Evolutionary conservation across 116 monocot genomes (phyloP), one percentile per base, ranked within the genome.

Genomic region (Cymodocea nodosa): DNA sequence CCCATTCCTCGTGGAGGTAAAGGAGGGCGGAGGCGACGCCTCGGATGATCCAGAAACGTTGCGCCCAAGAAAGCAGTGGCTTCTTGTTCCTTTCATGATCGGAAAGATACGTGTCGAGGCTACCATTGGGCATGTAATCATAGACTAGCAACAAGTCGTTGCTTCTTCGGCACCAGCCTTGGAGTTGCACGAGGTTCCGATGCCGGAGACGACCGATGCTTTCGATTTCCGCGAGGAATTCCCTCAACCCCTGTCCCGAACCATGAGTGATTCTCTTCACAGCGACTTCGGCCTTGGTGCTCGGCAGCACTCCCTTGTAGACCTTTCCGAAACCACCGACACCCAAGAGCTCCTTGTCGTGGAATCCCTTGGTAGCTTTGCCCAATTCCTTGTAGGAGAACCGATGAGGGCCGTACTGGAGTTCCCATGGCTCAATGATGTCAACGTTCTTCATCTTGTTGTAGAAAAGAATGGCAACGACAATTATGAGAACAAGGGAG

Each of bases 1-100:
- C 89, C 77, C 82, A 89, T 7, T 75, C 82, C 48, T 89, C 82
- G 64, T 89, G 89, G 51, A 86, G 56, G 62, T 86, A 86, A 19
- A 68, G 57, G 4, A 86, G 66, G 5, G 56, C 76, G 0, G 65
- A 60, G 0, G 85, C 82, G 0, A 82, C 79, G 37, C 72, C 82
- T 53, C 67, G 71, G 67, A 79, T 75, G 36, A 75, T 68, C 12
- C 35, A 30, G n/a, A 74, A 62, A 7, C 75, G 60, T 51, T 68
- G 75, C 1, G 25, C n/a, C n/a, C n/a, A n/a, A n/a, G n/a, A n/a
- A n/a, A n/a, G n/a, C n/a, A n/a, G n/a, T n/a, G n/a, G n/a, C 15
- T 15, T 23, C 13, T 1, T 49, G 5, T 1, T 52, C 50, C 30
- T 50, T 34, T n/a, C n/a, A n/a, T n/a, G n/a, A n/a, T n/a, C n/a